Evolutionary conservation across 257 asterid genomes (phyloP).

Genomic region (Linaria vulgaris): DNA sequence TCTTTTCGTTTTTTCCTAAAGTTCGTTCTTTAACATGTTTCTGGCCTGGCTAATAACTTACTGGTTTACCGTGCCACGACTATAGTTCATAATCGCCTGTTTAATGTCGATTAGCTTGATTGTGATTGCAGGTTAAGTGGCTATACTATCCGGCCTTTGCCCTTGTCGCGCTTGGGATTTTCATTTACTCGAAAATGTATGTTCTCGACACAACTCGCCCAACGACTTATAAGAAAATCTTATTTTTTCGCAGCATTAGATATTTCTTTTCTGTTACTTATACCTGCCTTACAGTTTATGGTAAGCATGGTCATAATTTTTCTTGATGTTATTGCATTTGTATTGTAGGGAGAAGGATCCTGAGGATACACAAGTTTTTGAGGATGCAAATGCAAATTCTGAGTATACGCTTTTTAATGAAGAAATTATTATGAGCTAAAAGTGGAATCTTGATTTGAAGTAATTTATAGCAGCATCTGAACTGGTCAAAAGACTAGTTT

Average conservation of each 20-base stretch:
- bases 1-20: background rate
- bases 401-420: constrained; percentile 30
- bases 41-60: no score
- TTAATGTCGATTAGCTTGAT: no score
- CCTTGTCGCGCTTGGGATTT: constrained; percentile 37
- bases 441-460: background rate
- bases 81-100: background rate
- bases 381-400: constrained; percentile 17
- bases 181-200: constrained; percentile 44
- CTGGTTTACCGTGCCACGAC: no score
- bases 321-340: background rate
- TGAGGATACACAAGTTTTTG: constrained; percentile 15
- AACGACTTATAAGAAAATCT: background rate
- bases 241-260: background rate
- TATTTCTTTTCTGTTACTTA: background rate
- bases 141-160: constrained; percentile 43
- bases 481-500: no score
- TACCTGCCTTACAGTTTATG: background rate
- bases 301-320: background rate
- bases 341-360: constrained; percentile 30
- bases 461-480: no score
- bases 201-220: background rate
- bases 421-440: constrained; percentile 23
- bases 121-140: constrained; percentile 47
- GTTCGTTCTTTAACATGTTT: background rate